Conservation (phyloP, 208 protist species). For the Acanthamoeba triangularis region DNA sequence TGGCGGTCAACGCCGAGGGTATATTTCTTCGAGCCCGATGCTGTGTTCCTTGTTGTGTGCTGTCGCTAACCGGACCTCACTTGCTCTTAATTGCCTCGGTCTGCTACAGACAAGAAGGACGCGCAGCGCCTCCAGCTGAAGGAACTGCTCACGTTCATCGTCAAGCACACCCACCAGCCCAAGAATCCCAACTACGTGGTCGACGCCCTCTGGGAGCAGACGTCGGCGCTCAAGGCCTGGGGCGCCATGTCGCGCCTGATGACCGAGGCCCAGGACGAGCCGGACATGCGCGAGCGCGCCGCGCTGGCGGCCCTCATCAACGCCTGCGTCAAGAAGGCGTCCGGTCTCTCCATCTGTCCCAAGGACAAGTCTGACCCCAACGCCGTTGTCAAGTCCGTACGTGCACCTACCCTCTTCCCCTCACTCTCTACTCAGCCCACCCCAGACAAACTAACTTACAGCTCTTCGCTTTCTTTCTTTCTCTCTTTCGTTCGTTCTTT, state of each 20-base stretch:
- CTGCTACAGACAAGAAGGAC: not conserved
- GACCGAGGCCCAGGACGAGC: not conserved
- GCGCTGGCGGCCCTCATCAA: constrained; percentile 64
- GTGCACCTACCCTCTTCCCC: not conserved
- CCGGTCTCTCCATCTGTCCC: constrained; percentile 59
- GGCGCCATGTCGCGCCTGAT: constrained; percentile 25
- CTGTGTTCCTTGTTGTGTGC: not conserved
- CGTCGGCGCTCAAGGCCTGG: constrained; percentile 18
- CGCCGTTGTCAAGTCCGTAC: constrained; percentile 14
- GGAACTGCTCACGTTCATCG: constrained; percentile 42
- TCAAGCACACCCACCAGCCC: constrained; percentile 61
- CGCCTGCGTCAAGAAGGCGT: constrained; percentile 75
- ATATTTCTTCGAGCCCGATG: not conserved
- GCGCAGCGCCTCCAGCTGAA: not conserved
- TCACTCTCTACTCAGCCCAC: not conserved
- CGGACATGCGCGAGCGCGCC: not conserved
- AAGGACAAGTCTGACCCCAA: constrained; percentile 68
- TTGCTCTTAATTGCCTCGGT: not conserved
- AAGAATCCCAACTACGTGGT: constrained; percentile 76
- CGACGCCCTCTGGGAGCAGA: constrained; percentile 57
- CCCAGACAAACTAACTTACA: not conserved
- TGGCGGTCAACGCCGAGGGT: not conserved
- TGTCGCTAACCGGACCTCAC: too few species aligned
- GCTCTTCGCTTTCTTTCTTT: too few species aligned
- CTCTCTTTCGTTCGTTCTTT: not conserved